Evolutionary conservation across 106 monocot species (phyloP), one percentile per base, ranked within the genome.

Genomic region (Triglochin maritima): DNA sequence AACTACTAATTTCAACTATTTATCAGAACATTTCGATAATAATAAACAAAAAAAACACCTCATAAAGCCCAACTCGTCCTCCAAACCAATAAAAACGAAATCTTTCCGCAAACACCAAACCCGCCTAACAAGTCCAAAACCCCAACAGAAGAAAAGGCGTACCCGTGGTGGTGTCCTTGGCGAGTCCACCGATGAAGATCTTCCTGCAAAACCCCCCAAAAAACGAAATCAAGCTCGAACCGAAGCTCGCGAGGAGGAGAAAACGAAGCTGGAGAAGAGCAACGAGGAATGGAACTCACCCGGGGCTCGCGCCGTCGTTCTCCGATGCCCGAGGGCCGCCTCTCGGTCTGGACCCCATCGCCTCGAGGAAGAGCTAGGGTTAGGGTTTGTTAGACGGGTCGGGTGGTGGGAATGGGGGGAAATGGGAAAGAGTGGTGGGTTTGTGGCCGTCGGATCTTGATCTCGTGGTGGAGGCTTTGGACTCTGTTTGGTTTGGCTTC

Each of bases 131-230:
- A 29, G 29, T 29, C 29, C 29, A 29, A 29, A 29, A 29, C 29
- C 29, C 29, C 29, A 29, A 29, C 29, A 1, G 29, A 29, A 29
- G 29, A 29, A 29, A 29, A 29, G 29, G 29, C 29, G 29, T 14
- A 70, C 69, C 69, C 10, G 13, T 12, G 8, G 42, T 70, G 6
- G 69, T 70, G 44, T 70, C 69, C 69, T 70, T 70, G 3, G 69
- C 42, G 12, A 70, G 58, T 6, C 69, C 69, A 8, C 69, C 69
- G 9, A 70, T 58, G 46, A 70, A 70, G 16, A 70, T 70, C 46
- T 70, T 70, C 69, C 69, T 70, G 69, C 44, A 59, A 56, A 68
- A 0, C 9, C 17, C 4, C 29, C 55, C 13, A 46, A 48, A 67
- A 67, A 3, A 9, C 48, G 1, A 4, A 6, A 52, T 52, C 52